These are phyloP conservation scores for Fusarium xylarioides DNA, from an alignment of 2,329 filamentous ascomycete genomes.

Conservation along the genomic window DNA sequence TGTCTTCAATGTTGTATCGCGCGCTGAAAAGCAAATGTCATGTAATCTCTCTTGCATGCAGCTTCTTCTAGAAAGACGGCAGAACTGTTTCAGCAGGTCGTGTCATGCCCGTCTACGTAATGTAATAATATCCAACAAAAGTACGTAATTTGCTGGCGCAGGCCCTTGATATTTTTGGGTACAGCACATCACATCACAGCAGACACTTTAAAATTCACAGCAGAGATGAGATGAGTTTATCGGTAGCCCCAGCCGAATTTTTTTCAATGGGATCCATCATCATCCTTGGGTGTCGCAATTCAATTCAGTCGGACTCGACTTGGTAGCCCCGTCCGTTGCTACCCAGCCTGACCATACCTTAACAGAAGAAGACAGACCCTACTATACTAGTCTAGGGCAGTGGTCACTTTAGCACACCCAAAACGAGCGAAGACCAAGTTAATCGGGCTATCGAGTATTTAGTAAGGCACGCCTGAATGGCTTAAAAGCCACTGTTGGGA, in stretches of 20 bases:
- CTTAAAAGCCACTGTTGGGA: slow-evolving; percentile 7
- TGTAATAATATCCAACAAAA: slow-evolving; percentile 1
- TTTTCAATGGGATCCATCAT: not conserved
- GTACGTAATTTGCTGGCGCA: slow-evolving; percentile 33
- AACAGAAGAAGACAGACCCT: not conserved
- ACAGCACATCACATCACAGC: not conserved
- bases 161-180: slow-evolving; percentile 20
- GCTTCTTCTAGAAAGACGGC: slow-evolving; percentile 46
- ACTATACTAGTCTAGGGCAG: not conserved
- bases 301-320: slow-evolving; percentile 17
- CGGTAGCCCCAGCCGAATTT: slow-evolving; percentile 7
- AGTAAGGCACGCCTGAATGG: slow-evolving; percentile 22
- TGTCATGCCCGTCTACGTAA: slow-evolving; percentile 4
- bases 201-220: slow-evolving; percentile 1
- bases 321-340: slow-evolving; percentile 15
- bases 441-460: slow-evolving; percentile 21
- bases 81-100: slow-evolving; percentile 37
- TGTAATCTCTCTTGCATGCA: slow-evolving; percentile 30
- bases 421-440: not conserved
- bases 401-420: slow-evolving; percentile 1
- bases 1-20: slow-evolving; percentile 2
- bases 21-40: not conserved
- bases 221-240: slow-evolving; percentile 15
- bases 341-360: slow-evolving; percentile 5
- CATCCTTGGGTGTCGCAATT: slow-evolving; percentile 20